phyloP scores from a whole-genome alignment of 2,329 filamentous ascomycete species.

The Clarireedia paspali region DNA sequence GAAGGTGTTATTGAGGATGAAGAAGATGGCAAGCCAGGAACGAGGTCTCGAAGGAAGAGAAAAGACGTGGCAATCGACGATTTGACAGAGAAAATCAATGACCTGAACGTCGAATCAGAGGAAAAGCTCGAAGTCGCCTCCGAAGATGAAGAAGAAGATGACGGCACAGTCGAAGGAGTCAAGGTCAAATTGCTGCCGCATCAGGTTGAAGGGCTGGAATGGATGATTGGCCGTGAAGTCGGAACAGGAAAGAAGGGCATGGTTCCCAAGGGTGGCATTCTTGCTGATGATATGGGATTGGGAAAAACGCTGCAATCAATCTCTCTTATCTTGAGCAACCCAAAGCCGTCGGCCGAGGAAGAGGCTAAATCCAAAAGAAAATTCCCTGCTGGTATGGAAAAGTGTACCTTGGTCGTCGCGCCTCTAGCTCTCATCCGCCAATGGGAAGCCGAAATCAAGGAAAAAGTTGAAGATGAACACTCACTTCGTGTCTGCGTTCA shows the following conservation, averaged over 20 bases:
- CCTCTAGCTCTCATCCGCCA: slow-evolving; percentile 92
- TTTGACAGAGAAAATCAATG: slow-evolving; percentile 30
- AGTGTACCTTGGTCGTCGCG: slow-evolving; percentile 83
- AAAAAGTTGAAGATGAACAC: slow-evolving; percentile 65
- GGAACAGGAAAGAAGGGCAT: slow-evolving; percentile 74
- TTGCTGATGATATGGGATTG: slow-evolving; percentile 95
- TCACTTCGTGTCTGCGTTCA: slow-evolving; percentile 78
- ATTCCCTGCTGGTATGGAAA: slow-evolving; percentile 60
- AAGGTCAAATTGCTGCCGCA: slow-evolving; percentile 85
- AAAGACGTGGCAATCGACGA: slow-evolving; percentile 27
- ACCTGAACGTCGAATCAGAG: slow-evolving; percentile 35
- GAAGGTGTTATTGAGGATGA: slow-evolving; percentile 70
- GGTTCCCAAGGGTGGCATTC: slow-evolving; percentile 84
- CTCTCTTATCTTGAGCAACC: slow-evolving; percentile 76
- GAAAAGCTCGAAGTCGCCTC: slow-evolving; percentile 27
- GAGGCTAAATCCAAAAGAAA: slow-evolving; percentile 51
- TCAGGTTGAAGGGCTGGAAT: slow-evolving; percentile 86
- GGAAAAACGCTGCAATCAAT: slow-evolving; percentile 96
- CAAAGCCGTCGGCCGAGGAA: slow-evolving; percentile 55
- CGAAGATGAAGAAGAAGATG: slow-evolving; percentile 44
- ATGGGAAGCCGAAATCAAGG: slow-evolving; percentile 89
- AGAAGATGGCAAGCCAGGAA: slow-evolving; percentile 39
- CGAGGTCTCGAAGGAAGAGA: slow-evolving; percentile 33
- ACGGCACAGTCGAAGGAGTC: slow-evolving; percentile 68
- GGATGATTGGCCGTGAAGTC: slow-evolving; percentile 91